Percentiles rank a stretch among this genome's conserved stretches.
These are phyloP conservation scores for Vitis hybrid DNA, from an alignment of 177 flowering plant species.

Conservation along the genomic window DNA sequence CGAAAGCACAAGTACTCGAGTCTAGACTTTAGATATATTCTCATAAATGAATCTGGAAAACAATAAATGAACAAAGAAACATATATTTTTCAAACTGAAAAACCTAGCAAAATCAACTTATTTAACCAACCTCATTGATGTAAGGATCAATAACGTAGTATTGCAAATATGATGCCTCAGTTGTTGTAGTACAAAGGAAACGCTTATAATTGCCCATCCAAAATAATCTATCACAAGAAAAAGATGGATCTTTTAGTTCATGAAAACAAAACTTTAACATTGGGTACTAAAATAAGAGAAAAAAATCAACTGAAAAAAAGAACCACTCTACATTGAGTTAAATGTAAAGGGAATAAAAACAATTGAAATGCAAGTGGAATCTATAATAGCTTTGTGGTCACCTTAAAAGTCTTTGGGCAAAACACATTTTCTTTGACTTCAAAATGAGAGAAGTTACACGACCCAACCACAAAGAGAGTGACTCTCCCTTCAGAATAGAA, in stretches of 20 bases:
- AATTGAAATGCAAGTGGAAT: background rate
- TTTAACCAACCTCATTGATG: slow-evolving; percentile 55
- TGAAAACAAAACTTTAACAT: background rate
- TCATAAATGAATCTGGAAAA: no score
- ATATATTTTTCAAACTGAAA: background rate
- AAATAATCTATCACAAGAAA: slow-evolving; percentile 39
- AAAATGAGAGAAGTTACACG: slow-evolving; percentile 39
- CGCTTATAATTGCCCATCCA: slow-evolving; percentile 62
- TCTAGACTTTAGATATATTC: no score
- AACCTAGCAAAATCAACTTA: background rate
- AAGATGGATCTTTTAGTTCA: slow-evolving; percentile 1
- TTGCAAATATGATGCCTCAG: slow-evolving; percentile 76
- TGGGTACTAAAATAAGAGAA: background rate
- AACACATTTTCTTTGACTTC: slow-evolving; percentile 70
- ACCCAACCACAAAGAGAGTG: slow-evolving; percentile 69
- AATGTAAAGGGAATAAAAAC: background rate
- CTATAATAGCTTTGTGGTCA: slow-evolving; percentile 13
- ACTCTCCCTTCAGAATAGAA: slow-evolving; percentile 54
- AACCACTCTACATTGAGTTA: background rate
- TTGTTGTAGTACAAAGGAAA: slow-evolving; percentile 48
- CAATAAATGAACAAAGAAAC: no score
- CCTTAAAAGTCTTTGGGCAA: slow-evolving; percentile 72
- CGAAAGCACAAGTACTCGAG: no score
- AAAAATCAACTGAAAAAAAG: background rate
- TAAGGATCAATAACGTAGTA: slow-evolving; percentile 65